phyloP scores from a whole-genome alignment of 257 asterid species.

The Nicotiana knightiana region DNA sequence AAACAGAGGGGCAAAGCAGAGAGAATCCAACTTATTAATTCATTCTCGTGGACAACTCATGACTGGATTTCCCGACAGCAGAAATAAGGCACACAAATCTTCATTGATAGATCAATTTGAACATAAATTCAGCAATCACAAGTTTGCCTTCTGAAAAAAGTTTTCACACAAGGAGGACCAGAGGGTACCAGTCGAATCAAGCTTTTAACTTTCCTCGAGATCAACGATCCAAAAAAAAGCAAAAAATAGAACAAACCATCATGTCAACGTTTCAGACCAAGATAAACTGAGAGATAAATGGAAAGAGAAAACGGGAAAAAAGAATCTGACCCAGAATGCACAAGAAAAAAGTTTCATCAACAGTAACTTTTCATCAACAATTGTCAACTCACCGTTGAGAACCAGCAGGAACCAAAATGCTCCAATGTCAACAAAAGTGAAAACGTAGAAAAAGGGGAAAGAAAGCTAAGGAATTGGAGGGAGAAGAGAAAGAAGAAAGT shows the following conservation, averaged over 20 bases:
- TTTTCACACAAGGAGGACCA: neutral
- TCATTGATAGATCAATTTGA: neutral
- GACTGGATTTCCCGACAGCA: neutral
- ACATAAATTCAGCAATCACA: neutral
- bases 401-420: neutral
- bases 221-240: neutral
- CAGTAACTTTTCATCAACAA: no score
- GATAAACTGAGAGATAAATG: neutral
- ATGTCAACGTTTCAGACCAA: neutral
- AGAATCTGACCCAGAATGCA: neutral
- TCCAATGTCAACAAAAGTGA: neutral
- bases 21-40: neutral
- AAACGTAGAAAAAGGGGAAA: neutral
- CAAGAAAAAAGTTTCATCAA: neutral
- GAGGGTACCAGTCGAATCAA: neutral
- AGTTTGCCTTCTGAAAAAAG: neutral
- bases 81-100: neutral
- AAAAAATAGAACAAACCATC: neutral
- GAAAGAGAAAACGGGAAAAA: neutral
- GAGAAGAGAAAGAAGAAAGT: neutral
- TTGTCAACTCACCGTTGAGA: neutral
- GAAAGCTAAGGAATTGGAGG: neutral
- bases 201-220: slow-evolving; percentile 2
- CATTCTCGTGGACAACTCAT: neutral
- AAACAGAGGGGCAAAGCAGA: neutral